These are phyloP conservation scores for Phytophthora capsici DNA, from an alignment of 352 stramenopile species.

Conservation along the genomic window DNA sequence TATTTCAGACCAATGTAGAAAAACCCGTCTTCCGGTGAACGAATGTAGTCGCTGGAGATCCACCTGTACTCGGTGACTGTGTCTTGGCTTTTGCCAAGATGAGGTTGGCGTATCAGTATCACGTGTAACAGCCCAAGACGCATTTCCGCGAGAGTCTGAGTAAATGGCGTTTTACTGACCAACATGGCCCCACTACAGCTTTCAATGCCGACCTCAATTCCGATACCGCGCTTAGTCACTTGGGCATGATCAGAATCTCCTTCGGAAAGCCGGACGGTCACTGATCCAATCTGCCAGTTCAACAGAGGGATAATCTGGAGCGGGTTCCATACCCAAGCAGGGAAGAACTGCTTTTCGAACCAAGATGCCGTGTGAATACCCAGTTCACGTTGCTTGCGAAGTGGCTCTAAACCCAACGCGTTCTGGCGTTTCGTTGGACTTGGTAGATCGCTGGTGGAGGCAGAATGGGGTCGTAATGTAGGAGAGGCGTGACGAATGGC, in stretches of 20 bases:
- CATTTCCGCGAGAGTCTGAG: conserved; percentile 61
- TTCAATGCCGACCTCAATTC: conserved; percentile 54
- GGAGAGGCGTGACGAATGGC: conserved; percentile 25
- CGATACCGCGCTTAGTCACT: conserved; percentile 21
- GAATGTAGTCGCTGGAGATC: conserved; percentile 73
- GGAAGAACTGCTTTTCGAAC: conserved; percentile 39
- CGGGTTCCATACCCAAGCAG: conserved; percentile 26
- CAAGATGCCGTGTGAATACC: conserved; percentile 21
- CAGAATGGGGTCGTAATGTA: conserved; percentile 22
- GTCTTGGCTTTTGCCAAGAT: conserved; percentile 4
- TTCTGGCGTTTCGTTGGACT: conserved; percentile 30
- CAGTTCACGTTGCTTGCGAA: conserved; percentile 31
- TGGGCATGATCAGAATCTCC: conserved; percentile 25
- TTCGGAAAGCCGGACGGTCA: conserved; percentile 52
- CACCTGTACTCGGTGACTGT: conserved; percentile 42
- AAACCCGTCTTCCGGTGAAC: conserved; percentile 66
- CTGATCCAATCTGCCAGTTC: conserved; percentile 63
- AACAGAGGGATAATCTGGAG: conserved; percentile 44
- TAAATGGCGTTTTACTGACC: conserved; percentile 32
- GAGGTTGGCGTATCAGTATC: conserved; percentile 40
- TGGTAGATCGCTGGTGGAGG: conserved; percentile 21
- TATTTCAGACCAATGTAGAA: conserved; percentile 79
- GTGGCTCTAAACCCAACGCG: conserved; percentile 20
- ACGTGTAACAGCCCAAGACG: conserved; percentile 60
- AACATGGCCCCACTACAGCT: conserved; percentile 57